These are phyloP conservation scores for Aureobasidium uvarum DNA, from an alignment of 2,329 filamentous ascomycete species.

Conservation along the genomic window DNA sequence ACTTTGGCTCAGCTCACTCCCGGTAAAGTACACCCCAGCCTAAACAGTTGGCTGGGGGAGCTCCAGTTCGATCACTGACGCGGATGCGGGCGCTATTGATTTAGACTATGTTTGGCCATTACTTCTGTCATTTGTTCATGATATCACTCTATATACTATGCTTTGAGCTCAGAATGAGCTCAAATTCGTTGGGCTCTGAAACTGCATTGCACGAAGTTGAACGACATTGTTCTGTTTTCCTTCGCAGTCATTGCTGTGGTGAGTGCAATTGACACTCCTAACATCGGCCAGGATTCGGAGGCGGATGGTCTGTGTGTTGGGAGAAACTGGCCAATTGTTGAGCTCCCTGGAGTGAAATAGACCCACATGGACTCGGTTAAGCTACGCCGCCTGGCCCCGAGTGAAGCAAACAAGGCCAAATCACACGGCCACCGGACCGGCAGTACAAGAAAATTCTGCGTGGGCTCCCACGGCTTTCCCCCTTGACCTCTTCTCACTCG, in stretches of 20 bases:
- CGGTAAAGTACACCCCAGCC: slow-evolving; percentile 15
- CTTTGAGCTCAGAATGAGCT: background rate
- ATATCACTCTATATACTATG: background rate
- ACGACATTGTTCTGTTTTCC: slow-evolving; percentile 15
- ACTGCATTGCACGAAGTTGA: slow-evolving; percentile 11
- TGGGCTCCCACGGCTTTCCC: slow-evolving; percentile 27
- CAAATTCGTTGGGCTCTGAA: background rate
- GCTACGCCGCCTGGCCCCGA: slow-evolving; percentile 15
- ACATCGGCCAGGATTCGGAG: slow-evolving; percentile 26
- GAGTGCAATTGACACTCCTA: slow-evolving; percentile 16
- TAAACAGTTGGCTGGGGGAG: slow-evolving; percentile 24
- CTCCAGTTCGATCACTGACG: slow-evolving; percentile 24
- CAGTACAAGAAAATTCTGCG: slow-evolving; percentile 26
- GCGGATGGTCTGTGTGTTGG: slow-evolving; percentile 18
- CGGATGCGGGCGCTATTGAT: slow-evolving; percentile 22
- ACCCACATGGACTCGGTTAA: slow-evolving; percentile 26
- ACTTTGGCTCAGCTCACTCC: background rate
- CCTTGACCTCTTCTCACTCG: slow-evolving; percentile 27
- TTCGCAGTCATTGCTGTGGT: slow-evolving; percentile 4
- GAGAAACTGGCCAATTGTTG: slow-evolving; percentile 22
- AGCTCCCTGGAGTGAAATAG: slow-evolving; percentile 1
- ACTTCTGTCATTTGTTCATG: background rate
- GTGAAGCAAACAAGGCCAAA: slow-evolving; percentile 26
- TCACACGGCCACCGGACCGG: slow-evolving; percentile 27
- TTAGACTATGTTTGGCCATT: slow-evolving; percentile 16